phyloP scores from a whole-genome alignment of 169 alveolate genomes.

The Toxoplasma gondii region DNA sequence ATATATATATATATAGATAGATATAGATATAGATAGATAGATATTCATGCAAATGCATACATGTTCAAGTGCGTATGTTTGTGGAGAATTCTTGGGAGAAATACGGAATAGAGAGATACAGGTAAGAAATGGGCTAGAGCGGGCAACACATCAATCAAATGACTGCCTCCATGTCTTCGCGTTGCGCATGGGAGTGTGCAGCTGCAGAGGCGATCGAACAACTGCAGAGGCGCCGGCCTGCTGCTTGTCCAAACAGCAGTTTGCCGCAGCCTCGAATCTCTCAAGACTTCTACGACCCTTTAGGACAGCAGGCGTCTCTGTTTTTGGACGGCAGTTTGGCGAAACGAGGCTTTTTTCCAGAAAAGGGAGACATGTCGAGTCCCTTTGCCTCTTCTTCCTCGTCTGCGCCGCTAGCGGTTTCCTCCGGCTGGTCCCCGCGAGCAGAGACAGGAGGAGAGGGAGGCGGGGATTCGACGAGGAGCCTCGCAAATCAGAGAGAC shows the following conservation, averaged over 20 bases:
- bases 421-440: background rate
- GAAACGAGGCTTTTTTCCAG: background rate
- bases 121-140: too few species aligned
- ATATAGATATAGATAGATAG: background rate
- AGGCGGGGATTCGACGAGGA: background rate
- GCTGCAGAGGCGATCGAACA: background rate
- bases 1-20: background rate
- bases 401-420: background rate
- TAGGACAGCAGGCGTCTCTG: background rate
- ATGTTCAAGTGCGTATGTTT: background rate
- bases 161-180: too few species aligned
- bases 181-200: background rate
- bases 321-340: background rate
- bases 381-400: background rate
- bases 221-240: background rate
- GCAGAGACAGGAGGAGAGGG: background rate
- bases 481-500: too few species aligned
- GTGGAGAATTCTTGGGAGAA: background rate
- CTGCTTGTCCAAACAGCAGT: background rate
- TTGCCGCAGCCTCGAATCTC: background rate
- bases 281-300: background rate
- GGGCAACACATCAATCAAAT: too few species aligned
- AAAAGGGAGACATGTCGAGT: background rate
- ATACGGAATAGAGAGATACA: too few species aligned
- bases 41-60: too few species aligned